Percentiles rank a stretch among this genome's conserved stretches.
Evolutionary conservation across 2,329 filamentous ascomycete species (phyloP).

Genomic region (Pseudogymnoascus sp.): DNA sequence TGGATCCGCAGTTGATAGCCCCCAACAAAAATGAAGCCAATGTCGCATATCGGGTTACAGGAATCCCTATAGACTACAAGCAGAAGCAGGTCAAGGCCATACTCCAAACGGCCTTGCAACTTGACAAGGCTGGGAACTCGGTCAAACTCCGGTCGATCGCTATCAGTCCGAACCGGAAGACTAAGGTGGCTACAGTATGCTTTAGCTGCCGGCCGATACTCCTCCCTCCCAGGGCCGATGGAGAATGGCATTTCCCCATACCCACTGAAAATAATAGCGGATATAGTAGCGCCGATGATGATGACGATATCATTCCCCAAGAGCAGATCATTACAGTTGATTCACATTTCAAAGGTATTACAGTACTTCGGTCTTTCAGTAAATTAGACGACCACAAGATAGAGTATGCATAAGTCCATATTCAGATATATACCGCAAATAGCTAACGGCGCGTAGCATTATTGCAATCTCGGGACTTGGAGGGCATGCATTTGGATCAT

Average conservation of each 20-base stretch:
- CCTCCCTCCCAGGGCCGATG: neutral
- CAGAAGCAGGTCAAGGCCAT: conserved; percentile 2
- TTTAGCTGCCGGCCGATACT: neutral
- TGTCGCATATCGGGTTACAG: neutral
- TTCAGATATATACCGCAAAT: neutral
- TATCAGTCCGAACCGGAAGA: neutral
- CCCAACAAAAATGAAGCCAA: neutral
- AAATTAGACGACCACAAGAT: neutral
- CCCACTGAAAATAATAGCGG: neutral
- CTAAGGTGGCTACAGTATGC: neutral
- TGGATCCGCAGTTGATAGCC: neutral
- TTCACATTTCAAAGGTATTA: conserved; percentile 1
- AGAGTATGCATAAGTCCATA: neutral
- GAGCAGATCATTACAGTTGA: neutral
- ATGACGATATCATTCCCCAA: neutral
- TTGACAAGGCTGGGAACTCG: neutral
- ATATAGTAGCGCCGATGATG: neutral
- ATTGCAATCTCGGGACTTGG: neutral
- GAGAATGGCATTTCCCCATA: neutral
- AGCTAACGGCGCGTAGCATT: neutral
- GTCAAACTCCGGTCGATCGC: neutral
- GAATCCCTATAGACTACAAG: conserved; percentile 2
- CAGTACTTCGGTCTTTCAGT: neutral
- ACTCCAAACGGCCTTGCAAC: neutral
- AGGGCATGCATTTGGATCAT: neutral